Percentiles rank a stretch among this genome's conserved stretches.
Evolutionary conservation across 2,329 filamentous ascomycete species (phyloP).

Genomic region (Dothistroma septosporum): DNA sequence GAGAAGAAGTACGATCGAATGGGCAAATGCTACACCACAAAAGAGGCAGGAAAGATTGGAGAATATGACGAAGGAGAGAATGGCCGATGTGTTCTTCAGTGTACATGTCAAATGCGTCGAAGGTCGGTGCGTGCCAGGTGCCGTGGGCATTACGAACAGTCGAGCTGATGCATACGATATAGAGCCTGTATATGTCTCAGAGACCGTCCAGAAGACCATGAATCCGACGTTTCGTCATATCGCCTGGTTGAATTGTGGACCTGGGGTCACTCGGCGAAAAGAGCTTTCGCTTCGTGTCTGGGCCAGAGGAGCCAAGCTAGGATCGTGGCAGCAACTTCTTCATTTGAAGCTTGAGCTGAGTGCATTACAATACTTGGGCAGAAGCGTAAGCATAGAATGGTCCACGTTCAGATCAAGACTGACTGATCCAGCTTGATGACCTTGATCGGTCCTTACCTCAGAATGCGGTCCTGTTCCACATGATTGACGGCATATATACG

Average conservation of each 20-base stretch:
- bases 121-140: slow-evolving; percentile 28
- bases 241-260: slow-evolving; percentile 62
- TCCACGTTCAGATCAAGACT: slow-evolving; percentile 8
- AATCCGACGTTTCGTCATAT: slow-evolving; percentile 90
- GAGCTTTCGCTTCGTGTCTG: slow-evolving; percentile 68
- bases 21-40: slow-evolving; percentile 56
- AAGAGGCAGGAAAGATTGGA: slow-evolving; percentile 71
- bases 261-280: slow-evolving; percentile 62
- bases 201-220: slow-evolving; percentile 70
- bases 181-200: slow-evolving; percentile 86
- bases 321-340: slow-evolving; percentile 61
- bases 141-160: background rate
- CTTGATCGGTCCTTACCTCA: slow-evolving; percentile 70
- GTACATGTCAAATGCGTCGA: slow-evolving; percentile 62
- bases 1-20: slow-evolving; percentile 59
- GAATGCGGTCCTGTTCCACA: slow-evolving; percentile 81
- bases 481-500: slow-evolving; percentile 81
- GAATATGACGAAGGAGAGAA: slow-evolving; percentile 62
- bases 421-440: slow-evolving; percentile 44
- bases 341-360: slow-evolving; percentile 69
- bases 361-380: slow-evolving; percentile 73
- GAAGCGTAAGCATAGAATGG: slow-evolving; percentile 40
- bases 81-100: slow-evolving; percentile 87
- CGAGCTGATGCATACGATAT: slow-evolving; percentile 29
- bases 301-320: slow-evolving; percentile 56